Evolutionary conservation across 2,329 filamentous ascomycete genomes (phyloP).

Genomic region (Amylocarpus encephaloides): DNA sequence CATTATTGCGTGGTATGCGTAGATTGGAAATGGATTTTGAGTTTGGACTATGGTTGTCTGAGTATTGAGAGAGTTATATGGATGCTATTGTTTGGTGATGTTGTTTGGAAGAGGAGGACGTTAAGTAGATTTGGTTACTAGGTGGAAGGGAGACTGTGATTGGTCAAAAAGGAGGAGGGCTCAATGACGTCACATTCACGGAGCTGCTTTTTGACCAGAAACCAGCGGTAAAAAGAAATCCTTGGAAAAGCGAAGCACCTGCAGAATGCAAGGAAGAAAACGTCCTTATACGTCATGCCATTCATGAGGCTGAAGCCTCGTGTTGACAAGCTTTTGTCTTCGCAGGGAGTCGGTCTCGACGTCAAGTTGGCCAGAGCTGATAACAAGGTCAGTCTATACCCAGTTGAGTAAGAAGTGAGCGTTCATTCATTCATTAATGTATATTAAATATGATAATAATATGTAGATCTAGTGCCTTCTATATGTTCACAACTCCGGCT

Average conservation of each 20-base stretch:
- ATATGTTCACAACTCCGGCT: not conserved
- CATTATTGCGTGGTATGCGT: slow-evolving; percentile 34
- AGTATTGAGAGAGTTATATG: slow-evolving; percentile 9
- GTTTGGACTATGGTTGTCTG: not conserved
- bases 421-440: not conserved
- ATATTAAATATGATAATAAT: not conserved
- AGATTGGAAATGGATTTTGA: slow-evolving; percentile 8
- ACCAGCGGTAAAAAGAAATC: not conserved
- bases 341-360: not conserved
- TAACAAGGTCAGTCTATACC: not conserved
- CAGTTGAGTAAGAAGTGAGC: not conserved
- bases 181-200: not conserved
- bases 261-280: not conserved
- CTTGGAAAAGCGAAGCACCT: not conserved
- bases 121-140: not conserved
- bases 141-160: not conserved
- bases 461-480: not conserved
- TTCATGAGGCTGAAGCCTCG: not conserved
- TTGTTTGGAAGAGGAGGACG: not conserved
- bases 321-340: not conserved
- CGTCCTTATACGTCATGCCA: not conserved
- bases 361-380: not conserved
- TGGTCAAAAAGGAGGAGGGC: not conserved
- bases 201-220: not conserved
- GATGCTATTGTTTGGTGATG: too few species aligned